Evolutionary conservation across 345 rosid species (phyloP).

Genomic region (Salix arbutifolia): DNA sequence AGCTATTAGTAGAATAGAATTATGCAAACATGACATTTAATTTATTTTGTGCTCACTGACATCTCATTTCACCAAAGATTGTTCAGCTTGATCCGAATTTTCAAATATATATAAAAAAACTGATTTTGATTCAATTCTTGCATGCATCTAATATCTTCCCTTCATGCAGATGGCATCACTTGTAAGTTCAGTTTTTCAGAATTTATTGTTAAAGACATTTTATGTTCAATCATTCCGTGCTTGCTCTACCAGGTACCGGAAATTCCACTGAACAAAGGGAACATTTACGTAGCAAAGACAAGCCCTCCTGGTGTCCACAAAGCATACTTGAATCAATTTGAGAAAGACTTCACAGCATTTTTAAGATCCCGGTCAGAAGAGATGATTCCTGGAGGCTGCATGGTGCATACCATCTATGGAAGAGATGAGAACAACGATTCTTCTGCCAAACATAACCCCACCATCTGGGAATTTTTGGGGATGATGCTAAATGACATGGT

Average conservation of each 20-base stretch:
- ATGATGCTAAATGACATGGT: conserved; percentile 22
- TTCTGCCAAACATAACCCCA: neutral
- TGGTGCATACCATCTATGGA: conserved; percentile 20
- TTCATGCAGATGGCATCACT: too few species aligned
- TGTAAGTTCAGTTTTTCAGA: too few species aligned
- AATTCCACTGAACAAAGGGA: conserved; percentile 24
- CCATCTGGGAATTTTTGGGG: conserved; percentile 20
- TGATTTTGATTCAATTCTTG: too few species aligned
- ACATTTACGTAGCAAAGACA: conserved; percentile 20
- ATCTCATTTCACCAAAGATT: too few species aligned
- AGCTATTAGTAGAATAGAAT: too few species aligned
- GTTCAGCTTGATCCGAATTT: too few species aligned
- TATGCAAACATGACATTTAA: too few species aligned
- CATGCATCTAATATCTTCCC: too few species aligned
- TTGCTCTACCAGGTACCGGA: conserved; percentile 9
- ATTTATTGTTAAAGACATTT: too few species aligned
- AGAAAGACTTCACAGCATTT: conserved; percentile 21
- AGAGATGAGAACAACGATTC: neutral
- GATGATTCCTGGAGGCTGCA: conserved; percentile 14
- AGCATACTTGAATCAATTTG: conserved; percentile 24
- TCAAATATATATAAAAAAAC: too few species aligned
- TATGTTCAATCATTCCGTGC: too few species aligned
- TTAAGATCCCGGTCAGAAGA: conserved; percentile 19
- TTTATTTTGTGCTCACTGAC: too few species aligned
- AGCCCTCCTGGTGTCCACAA: conserved; percentile 19